A percentile compares a stretch with the other conserved stretches of the same genome.
Conservation (phyloP, 306 rosid genomes). For the Aeschynomene evenia region DNA sequence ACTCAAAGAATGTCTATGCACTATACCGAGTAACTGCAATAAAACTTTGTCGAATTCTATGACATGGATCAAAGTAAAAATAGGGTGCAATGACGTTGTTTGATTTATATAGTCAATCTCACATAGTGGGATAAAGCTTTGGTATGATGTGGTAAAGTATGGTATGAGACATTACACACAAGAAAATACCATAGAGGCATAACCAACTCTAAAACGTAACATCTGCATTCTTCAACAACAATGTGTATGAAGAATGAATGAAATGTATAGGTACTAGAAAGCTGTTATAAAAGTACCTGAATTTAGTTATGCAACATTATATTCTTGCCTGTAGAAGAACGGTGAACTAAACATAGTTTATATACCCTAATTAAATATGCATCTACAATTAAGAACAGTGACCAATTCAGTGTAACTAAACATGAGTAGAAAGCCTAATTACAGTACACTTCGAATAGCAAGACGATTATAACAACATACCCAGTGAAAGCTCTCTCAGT, state of each 20-base stretch:
- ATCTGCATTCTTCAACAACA: neutral
- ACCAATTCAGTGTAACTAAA: neutral
- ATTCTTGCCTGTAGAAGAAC: neutral
- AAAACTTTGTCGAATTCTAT: too few species aligned
- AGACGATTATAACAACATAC: constrained; percentile 47
- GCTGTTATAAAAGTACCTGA: neutral
- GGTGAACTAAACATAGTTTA: neutral
- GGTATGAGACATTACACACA: neutral
- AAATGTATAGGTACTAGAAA: neutral
- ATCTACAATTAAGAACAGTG: neutral
- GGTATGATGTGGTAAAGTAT: too few species aligned
- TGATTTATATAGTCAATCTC: too few species aligned
- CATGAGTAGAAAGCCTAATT: neutral
- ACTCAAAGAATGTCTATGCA: neutral
- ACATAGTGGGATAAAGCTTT: too few species aligned
- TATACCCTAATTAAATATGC: neutral
- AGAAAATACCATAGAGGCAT: neutral
- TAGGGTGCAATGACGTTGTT: too few species aligned
- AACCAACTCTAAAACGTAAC: neutral
- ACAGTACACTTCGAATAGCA: neutral
- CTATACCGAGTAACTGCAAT: neutral
- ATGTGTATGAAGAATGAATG: neutral
- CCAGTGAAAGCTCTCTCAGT: constrained; percentile 97
- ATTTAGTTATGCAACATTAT: too few species aligned
- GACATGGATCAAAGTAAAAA: too few species aligned